Evolutionary conservation across 106 monocot species (phyloP).

Genomic region (Vanilla planifolia): DNA sequence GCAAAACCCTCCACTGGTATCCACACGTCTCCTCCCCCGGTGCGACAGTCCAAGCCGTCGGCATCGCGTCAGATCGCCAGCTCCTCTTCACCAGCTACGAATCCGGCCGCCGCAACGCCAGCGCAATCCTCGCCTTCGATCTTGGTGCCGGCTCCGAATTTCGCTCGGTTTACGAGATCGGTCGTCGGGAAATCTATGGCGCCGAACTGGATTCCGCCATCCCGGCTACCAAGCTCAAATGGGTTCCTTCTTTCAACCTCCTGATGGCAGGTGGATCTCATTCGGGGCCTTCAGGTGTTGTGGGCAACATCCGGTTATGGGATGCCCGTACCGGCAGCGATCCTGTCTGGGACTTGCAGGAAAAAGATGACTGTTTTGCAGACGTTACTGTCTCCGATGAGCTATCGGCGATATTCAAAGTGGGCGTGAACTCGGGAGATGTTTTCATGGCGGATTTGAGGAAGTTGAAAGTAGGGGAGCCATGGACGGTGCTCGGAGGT

Average conservation of each 20-base stretch:
- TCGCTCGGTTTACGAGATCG: slow-evolving; percentile 22
- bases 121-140: slow-evolving; percentile 47
- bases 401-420: slow-evolving; percentile 43
- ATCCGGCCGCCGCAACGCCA: slow-evolving; percentile 37
- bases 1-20: slow-evolving; percentile 33
- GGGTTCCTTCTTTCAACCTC: slow-evolving; percentile 21
- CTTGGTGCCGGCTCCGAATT: slow-evolving; percentile 8
- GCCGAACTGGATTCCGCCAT: slow-evolving; percentile 59
- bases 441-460: slow-evolving; percentile 49
- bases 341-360: slow-evolving; percentile 22
- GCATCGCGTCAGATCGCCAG: slow-evolving; percentile 17
- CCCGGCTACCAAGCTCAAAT: slow-evolving; percentile 45
- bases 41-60: slow-evolving; percentile 45
- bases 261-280: slow-evolving; percentile 50
- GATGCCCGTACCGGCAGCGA: slow-evolving; percentile 21
- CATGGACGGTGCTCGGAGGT: slow-evolving; percentile 25
- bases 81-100: slow-evolving; percentile 55
- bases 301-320: slow-evolving; percentile 37
- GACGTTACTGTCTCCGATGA: slow-evolving; percentile 32
- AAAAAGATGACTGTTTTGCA: slow-evolving; percentile 40
- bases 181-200: slow-evolving; percentile 41
- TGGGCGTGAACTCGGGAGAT: slow-evolving; percentile 45
- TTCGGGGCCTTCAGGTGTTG: slow-evolving; percentile 35
- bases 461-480: slow-evolving; percentile 15
- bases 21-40: slow-evolving; percentile 5